phyloP scores from a whole-genome alignment of 805 yeast species.

The Lipomyces orientalis region DNA sequence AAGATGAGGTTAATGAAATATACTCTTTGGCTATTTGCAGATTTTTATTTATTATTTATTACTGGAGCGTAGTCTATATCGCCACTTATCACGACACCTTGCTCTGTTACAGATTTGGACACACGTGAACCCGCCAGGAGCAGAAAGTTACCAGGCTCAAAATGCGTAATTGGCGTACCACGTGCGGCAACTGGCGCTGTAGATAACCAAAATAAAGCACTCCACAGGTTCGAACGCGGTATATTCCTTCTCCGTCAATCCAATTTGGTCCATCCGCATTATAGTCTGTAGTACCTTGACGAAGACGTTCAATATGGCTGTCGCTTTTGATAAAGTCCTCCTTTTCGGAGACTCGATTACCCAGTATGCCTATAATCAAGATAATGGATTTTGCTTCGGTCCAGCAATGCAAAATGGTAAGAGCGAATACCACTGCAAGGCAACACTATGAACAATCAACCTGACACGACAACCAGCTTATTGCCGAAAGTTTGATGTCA shows the following conservation, averaged over 20 bases:
- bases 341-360: slow-evolving; percentile 78
- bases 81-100: too few relatives aligned
- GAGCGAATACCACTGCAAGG: background rate
- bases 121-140: background rate
- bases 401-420: slow-evolving; percentile 53
- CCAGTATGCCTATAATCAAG: slow-evolving; percentile 55
- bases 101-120: background rate
- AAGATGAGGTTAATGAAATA: too few relatives aligned
- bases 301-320: slow-evolving; percentile 14
- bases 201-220: slow-evolving; percentile 1
- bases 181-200: background rate
- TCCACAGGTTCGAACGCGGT: background rate
- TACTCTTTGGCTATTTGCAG: too few relatives aligned
- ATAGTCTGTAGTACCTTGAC: background rate
- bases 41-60: too few relatives aligned
- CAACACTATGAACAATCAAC: background rate
- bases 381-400: slow-evolving; percentile 54
- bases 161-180: background rate
- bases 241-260: too few relatives aligned
- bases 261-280: background rate
- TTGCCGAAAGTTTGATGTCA: slow-evolving; percentile 65
- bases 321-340: slow-evolving; percentile 52
- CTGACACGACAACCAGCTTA: slow-evolving; percentile 42
- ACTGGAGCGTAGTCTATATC: too few relatives aligned
- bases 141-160: background rate